Percentiles rank a stretch among this genome's conserved stretches.
These are phyloP conservation scores for Catunica adiposa DNA, from an alignment of 2,329 filamentous ascomycete genomes.

Conservation along the genomic window DNA sequence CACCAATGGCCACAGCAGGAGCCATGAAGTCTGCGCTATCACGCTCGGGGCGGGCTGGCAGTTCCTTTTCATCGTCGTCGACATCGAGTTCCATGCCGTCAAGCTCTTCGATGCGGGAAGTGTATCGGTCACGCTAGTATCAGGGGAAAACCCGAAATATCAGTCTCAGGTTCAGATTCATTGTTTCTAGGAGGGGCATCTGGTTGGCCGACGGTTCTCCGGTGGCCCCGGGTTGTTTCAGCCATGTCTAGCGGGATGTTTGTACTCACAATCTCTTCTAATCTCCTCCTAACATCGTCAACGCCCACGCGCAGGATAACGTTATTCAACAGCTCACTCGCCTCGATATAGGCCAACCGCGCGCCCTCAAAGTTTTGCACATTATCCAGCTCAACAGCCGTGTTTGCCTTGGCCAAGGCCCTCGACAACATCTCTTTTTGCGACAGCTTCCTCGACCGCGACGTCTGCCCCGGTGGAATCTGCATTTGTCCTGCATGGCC, in stretches of 20 bases:
- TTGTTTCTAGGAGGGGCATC: too few relatives aligned
- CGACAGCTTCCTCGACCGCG: constrained; percentile 29
- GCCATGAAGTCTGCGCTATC: constrained; percentile 15
- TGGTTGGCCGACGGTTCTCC: too few relatives aligned
- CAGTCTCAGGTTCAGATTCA: too few relatives aligned
- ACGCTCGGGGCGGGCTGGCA: constrained; percentile 56
- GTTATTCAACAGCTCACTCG: constrained; percentile 71
- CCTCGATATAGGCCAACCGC: constrained; percentile 77
- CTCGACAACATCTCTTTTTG: constrained; percentile 96
- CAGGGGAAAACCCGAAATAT: too few relatives aligned
- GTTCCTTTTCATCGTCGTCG: constrained; percentile 47
- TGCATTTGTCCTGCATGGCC: not conserved
- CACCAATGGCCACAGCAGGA: constrained; percentile 24
- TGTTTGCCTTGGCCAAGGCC: constrained; percentile 87
- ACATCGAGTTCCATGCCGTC: constrained; percentile 47
- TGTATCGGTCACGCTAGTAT: constrained; percentile 83
- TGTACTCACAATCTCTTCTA: constrained; percentile 74
- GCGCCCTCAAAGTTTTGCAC: constrained; percentile 87
- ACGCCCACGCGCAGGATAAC: constrained; percentile 73
- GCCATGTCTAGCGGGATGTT: not conserved
- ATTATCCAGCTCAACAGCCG: constrained; percentile 88
- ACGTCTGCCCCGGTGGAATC: constrained; percentile 3
- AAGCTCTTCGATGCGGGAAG: constrained; percentile 74
- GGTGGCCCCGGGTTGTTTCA: too few relatives aligned
- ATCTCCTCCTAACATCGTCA: constrained; percentile 73